Conservation (phyloP, 2,329 filamentous ascomycete genomes). For the Arthrobotrys entomopaga region DNA sequence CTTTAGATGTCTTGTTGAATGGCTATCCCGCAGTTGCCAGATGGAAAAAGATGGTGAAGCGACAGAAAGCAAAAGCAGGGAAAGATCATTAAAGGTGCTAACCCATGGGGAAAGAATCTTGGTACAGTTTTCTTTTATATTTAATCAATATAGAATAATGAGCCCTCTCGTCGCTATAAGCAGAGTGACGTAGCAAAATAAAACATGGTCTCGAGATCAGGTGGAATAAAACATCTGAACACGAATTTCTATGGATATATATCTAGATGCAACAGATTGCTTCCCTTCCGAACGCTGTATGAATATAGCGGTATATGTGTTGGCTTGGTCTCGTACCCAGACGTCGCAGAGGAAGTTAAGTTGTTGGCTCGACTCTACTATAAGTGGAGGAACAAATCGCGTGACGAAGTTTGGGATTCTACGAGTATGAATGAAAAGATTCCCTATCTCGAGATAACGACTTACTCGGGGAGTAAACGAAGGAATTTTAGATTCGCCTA, state of each 20-base stretch:
- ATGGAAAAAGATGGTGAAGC: slow-evolving; percentile 43
- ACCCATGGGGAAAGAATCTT: no score
- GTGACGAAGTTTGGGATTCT: slow-evolving; percentile 64
- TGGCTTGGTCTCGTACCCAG: no score
- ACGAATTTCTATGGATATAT: no score
- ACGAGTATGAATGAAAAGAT: slow-evolving; percentile 65
- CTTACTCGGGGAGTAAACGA: slow-evolving; percentile 68
- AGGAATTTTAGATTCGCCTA: slow-evolving; percentile 69
- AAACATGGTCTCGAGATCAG: no score
- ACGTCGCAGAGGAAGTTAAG: no score
- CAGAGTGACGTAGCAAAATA: no score
- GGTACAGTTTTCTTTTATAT: no score
- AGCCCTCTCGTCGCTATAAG: no score
- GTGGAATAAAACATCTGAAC: no score
- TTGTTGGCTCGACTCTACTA: slow-evolving; percentile 66
- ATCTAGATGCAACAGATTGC: no score
- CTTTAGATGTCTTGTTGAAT: slow-evolving; percentile 23
- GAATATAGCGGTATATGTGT: slow-evolving; percentile 65
- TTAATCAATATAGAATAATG: no score
- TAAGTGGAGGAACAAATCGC: slow-evolving; percentile 65
- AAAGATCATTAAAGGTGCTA: slow-evolving; percentile 33
- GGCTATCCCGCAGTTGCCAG: slow-evolving; percentile 24
- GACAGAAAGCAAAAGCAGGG: slow-evolving; percentile 29
- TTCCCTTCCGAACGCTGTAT: no score
- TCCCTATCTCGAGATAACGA: slow-evolving; percentile 66